Evolutionary conservation across 2,329 filamentous ascomycete genomes (phyloP), one percentile per base, ranked within the genome.

Genomic region (Ceratocystis destructans): DNA sequence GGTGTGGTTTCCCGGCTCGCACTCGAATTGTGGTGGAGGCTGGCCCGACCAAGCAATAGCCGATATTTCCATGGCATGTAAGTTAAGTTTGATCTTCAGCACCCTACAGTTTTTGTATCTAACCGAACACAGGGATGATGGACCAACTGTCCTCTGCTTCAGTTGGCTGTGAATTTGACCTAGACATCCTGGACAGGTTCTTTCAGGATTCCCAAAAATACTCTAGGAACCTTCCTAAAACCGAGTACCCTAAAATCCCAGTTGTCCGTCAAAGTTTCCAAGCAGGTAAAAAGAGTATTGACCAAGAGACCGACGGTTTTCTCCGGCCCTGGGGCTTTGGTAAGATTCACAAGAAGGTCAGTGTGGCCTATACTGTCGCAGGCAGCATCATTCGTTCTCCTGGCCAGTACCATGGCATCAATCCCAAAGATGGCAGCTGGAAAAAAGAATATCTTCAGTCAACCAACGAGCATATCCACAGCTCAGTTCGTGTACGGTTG

Each of bases 1-100:
- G 69, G 78, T 80, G 12, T 87, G 84, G 84, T 90, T 91, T 71
- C 84, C 87, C 0, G 87, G 87, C 5, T 83, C 82, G 62, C 88
- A 91, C 72, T 83, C 79, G 10, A 87, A 89, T 70, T 83, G 88
- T 61, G 87, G 87, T 3, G 87, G 87, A 41, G 87, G 87, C 1
- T 87, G 82, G 82, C 72, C 74, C 4, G 80, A 82, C 61, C 77
- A 81, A 68, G 67, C 62, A 57, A 74, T 77, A 22, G 72, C 77
- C 2, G 75, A 78, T 64, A 72, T 74, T 17, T 74, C 74, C 25
- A 72, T 78, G 61, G 72, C 75, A 20, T 78, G 76, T 77, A 70
- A 70, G 76, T 68, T 10, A 22, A 6, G 25, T 25, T 48, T 48
- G 33, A 20, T 20, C n/a, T 2, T 2, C 41, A 1, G 1, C 2